These are phyloP conservation scores for Aspergillus nidulans DNA, from an alignment of 495 filamentous ascomycete genomes.

Conservation along the genomic window DNA sequence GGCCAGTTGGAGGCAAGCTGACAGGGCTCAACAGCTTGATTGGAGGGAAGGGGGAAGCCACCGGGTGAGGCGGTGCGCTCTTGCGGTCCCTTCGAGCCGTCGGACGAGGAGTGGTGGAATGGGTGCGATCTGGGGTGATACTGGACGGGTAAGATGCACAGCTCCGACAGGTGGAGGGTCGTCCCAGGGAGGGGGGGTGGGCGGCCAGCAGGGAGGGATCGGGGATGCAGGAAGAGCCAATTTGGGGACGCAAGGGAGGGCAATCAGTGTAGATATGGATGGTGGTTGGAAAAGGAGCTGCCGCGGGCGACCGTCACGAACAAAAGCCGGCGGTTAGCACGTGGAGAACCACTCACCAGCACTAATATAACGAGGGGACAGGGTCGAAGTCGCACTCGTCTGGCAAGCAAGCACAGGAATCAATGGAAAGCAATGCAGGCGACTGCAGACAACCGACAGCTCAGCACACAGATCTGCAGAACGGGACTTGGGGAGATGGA, in stretches of 20 bases:
- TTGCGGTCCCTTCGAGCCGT: slow-evolving; percentile 19
- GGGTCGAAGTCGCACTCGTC: neutral
- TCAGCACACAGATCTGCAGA: slow-evolving; percentile 24
- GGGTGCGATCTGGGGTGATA: slow-evolving; percentile 13
- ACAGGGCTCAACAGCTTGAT: slow-evolving; percentile 16
- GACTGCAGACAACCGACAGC: slow-evolving; percentile 22
- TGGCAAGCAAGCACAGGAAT: slow-evolving; percentile 1
- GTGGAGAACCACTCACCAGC: slow-evolving; percentile 20
- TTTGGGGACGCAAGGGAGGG: slow-evolving; percentile 23
- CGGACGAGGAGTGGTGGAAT: slow-evolving; percentile 6
- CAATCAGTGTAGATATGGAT: neutral
- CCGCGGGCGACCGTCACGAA: slow-evolving; percentile 14
- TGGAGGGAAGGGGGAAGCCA: slow-evolving; percentile 26
- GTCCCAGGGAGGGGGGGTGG: slow-evolving; percentile 10
- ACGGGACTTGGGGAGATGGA: neutral
- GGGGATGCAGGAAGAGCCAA: slow-evolving; percentile 23
- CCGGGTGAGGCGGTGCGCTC: slow-evolving; percentile 26
- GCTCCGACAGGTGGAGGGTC: slow-evolving; percentile 12
- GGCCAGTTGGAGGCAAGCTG: slow-evolving; percentile 15
- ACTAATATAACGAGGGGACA: slow-evolving; percentile 5
- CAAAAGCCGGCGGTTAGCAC: slow-evolving; percentile 22
- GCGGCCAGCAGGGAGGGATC: slow-evolving; percentile 10
- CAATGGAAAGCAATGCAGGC: slow-evolving; percentile 14
- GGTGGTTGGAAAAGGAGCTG: slow-evolving; percentile 14
- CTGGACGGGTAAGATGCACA: slow-evolving; percentile 21